These are phyloP conservation scores for Plasmodium billcollinsi DNA, from an alignment of 169 alveolate genomes.

Conservation along the genomic window DNA sequence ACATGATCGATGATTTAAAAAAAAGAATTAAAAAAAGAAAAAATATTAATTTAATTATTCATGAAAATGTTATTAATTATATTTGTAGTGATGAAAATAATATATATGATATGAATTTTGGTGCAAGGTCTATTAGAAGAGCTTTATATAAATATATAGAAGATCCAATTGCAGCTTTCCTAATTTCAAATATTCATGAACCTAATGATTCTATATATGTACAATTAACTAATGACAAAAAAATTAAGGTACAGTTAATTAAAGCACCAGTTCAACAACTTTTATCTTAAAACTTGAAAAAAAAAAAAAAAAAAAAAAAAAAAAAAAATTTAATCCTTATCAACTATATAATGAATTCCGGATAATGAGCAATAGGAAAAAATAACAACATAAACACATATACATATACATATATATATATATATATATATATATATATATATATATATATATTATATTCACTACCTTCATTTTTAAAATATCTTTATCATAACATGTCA, in stretches of 20 bases:
- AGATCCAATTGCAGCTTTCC: slow-evolving; percentile 70
- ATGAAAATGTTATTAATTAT: slow-evolving; percentile 42
- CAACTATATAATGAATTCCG: too few relatives aligned
- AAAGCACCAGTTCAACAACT: slow-evolving; percentile 18
- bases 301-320: too few relatives aligned
- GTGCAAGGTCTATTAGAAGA: slow-evolving; percentile 76
- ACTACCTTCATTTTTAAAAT: too few relatives aligned
- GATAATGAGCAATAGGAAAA: too few relatives aligned
- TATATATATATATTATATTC: background rate
- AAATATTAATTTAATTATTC: slow-evolving; percentile 56
- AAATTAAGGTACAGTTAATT: slow-evolving; percentile 32
- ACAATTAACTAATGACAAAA: slow-evolving; percentile 14
- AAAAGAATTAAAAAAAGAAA: slow-evolving; percentile 76
- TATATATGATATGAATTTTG: slow-evolving; percentile 74
- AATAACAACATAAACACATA: too few relatives aligned
- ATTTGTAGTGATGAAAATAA: slow-evolving; percentile 63
- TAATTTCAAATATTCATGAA: slow-evolving; percentile 42
- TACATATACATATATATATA: background rate
- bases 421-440: background rate
- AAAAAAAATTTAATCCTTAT: background rate
- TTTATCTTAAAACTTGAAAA: background rate
- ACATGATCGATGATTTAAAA: slow-evolving; percentile 76
- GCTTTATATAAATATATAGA: slow-evolving; percentile 65
- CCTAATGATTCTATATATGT: slow-evolving; percentile 60
- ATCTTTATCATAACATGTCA: too few relatives aligned